A percentile compares a stretch with the other conserved stretches of the same genome.
phyloP scores from a whole-genome alignment of 1,284 basidiomycete genomes.

The Cutaneotrichosporon spelunceum region DNA sequence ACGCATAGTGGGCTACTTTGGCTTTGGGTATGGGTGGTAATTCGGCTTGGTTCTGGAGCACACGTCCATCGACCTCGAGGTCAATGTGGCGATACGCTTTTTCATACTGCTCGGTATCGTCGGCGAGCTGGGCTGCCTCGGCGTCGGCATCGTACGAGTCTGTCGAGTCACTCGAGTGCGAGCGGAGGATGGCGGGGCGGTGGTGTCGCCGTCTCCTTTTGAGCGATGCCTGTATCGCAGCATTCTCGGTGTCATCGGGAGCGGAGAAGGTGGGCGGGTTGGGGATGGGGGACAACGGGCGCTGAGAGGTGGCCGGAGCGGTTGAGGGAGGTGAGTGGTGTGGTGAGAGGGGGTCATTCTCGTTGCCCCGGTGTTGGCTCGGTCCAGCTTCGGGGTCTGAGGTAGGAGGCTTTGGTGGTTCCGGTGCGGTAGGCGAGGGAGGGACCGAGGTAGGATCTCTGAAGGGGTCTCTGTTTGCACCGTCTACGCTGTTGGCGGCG shows the following conservation, averaged over 20 bases:
- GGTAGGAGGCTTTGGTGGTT: background rate
- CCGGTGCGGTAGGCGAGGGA: background rate
- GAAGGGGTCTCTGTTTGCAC: background rate
- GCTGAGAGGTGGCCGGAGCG: background rate
- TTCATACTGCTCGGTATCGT: background rate
- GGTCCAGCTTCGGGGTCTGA: background rate
- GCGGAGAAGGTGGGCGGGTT: background rate
- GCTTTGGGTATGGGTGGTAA: background rate
- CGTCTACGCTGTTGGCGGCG: background rate
- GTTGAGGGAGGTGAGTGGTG: background rate
- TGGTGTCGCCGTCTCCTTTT: constrained; percentile 5
- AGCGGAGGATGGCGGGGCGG: background rate
- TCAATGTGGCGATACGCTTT: constrained; percentile 9
- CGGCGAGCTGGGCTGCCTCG: background rate
- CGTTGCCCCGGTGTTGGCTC: background rate
- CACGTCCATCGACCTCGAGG: constrained; percentile 8
- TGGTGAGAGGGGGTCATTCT: background rate
- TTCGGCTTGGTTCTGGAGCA: constrained; percentile 12
- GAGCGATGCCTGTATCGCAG: background rate
- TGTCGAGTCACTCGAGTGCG: background rate
- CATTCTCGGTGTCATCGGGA: background rate
- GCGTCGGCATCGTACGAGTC: constrained; percentile 9
- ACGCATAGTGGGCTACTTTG: constrained; percentile 55
- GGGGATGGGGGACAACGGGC: background rate
- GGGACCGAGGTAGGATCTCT: background rate